Conservation (phyloP, 805 yeast species). For the Kluyveromyces siamensis region DNA sequence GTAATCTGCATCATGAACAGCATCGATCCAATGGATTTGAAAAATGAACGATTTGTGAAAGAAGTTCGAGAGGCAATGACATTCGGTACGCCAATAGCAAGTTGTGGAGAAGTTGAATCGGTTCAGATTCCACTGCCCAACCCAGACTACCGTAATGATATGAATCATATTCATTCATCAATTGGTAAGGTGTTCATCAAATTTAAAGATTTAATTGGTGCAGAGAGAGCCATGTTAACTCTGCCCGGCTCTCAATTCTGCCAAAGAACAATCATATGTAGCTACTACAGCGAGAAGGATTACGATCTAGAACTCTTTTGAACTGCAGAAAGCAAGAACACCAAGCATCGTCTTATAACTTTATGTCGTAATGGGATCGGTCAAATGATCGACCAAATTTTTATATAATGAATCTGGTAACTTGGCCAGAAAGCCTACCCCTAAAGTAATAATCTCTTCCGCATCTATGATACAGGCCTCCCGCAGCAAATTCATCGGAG, state of each 20-base stretch:
- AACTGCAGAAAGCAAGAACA: neutral
- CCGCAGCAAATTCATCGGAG: conserved; percentile 67
- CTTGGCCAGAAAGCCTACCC: conserved; percentile 70
- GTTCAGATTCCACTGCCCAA: conserved; percentile 55
- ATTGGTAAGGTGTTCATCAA: conserved; percentile 67
- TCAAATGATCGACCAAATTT: conserved; percentile 24
- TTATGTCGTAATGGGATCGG: conserved; percentile 9
- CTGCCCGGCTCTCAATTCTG: conserved; percentile 60
- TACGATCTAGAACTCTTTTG: conserved; percentile 32
- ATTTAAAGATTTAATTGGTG: conserved; percentile 43
- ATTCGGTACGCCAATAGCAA: conserved; percentile 32
- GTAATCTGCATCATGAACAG: conserved; percentile 62
- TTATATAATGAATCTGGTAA: conserved; percentile 56
- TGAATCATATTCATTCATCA: conserved; percentile 41
- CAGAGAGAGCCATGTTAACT: conserved; percentile 45
- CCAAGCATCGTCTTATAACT: neutral
- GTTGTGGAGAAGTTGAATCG: conserved; percentile 35
- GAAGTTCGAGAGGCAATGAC: conserved; percentile 45
- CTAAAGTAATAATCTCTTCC: conserved; percentile 63
- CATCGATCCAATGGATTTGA: conserved; percentile 54
- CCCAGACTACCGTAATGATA: conserved; percentile 34
- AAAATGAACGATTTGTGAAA: conserved; percentile 38
- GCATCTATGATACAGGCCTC: conserved; percentile 61
- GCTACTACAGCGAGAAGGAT: conserved; percentile 52
- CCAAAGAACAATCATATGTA: conserved; percentile 59